Base-by-base conservation (phyloP, 192 early-diverging fungal species). In the Nowakowskiella sp. region DNA sequence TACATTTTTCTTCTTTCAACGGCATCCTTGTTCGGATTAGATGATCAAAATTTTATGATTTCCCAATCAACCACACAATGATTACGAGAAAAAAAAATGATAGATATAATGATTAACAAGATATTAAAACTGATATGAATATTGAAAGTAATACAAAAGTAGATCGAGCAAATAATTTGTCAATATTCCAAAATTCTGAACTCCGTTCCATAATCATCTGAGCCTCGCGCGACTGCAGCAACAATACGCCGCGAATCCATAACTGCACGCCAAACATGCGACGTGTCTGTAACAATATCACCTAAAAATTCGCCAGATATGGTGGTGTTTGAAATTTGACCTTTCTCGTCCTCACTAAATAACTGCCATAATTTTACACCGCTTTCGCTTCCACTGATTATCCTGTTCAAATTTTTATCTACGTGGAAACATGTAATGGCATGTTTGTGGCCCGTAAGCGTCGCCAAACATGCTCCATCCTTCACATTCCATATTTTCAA, bases 351-450 rank as follows among this genome's bases (percentile, higher is more conserved):
- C n/a, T n/a, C n/a, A n/a, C n/a, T n/a, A 9, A 77, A 71, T n/a
- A 94, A 76, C 60, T 99, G 91, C 94, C 96, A 99, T 56, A 97
- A 78, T 61, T 97, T 97, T 24, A 99, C 74, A 0, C 89, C 89
- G 4, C 86, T 87, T 51, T 94, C 96, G 2, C 89, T 89, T 1
- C 96, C 96, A 10, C 89, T 91, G 25, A 97, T 89, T n/a, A 97
- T 86, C 43, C 77, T 65, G 61, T 95, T 94, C 27, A 80, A 72
- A 7, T 77, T 80, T 10, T 73, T 69, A 61, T 99, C 96, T 62
- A 95, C 89, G 63, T 99, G 94, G 71, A 99, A 95, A 56, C 94
- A 97, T 1, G 96, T 99, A 42, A 99, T 99, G 6, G 96, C 93
- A 26, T 78, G 87, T 27, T 61, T 60, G 60, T 90, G 92, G n/a